Conservation (phyloP, 2,329 filamentous ascomycete species). For the Raffaelea albimanens region DNA sequence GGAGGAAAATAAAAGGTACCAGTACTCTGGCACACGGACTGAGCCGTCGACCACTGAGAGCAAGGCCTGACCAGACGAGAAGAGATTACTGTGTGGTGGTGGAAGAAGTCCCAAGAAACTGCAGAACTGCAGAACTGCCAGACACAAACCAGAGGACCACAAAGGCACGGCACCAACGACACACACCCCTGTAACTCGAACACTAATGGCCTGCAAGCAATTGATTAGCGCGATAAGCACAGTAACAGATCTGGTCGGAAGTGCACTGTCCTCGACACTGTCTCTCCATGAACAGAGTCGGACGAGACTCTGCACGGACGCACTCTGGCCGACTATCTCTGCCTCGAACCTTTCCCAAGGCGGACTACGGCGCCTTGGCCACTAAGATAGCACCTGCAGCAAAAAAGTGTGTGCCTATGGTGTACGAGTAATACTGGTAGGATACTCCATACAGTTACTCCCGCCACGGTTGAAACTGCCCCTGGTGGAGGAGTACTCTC, state of each 20-base stretch:
- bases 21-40: background rate
- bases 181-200: too few species aligned
- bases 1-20: background rate
- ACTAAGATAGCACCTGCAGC: background rate
- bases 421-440: too few species aligned
- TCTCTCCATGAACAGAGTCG: background rate
- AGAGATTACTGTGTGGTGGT: too few species aligned
- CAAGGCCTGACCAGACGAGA: background rate
- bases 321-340: background rate
- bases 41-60: background rate
- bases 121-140: too few species aligned
- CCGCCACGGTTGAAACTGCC: too few species aligned
- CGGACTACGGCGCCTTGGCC: background rate
- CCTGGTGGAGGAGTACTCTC: too few species aligned
- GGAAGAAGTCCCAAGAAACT: too few species aligned
- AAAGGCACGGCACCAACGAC: too few species aligned
- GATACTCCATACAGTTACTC: too few species aligned
- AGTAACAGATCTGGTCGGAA: background rate
- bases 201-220: too few species aligned
- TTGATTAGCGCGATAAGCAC: constrained; percentile 2
- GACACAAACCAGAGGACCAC: too few species aligned
- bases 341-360: background rate
- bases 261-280: background rate
- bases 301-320: background rate
- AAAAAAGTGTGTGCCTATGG: background rate